Base-by-base conservation (phyloP, 2,329 filamentous ascomycete genomes). In the Tolypocladium endophyticum region DNA sequence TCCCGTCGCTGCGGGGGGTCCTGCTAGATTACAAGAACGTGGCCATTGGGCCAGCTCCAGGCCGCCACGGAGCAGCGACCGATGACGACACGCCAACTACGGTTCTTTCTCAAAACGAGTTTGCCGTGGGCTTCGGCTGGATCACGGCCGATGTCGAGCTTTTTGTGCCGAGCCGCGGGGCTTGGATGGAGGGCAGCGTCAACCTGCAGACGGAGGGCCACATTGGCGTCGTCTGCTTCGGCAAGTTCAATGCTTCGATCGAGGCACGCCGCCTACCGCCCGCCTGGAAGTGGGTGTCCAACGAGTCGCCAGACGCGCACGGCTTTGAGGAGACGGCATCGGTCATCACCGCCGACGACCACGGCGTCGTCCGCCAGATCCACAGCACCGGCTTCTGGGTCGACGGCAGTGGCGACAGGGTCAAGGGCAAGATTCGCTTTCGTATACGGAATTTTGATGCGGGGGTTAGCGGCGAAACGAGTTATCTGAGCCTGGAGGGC, bases 151-250 rank as follows among this genome's bases (percentile, higher is more conserved):
- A 95, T 28, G 88, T 96, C 63, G 80, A 95, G 53, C 77, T 97
- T 23, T 95, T 96, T 71, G 83, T 88, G 38, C 93, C 94, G 0
- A 79, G 81, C 58, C 83, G 84, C 54, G 89, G 90, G 41, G 84
- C 86, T 11, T 85, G 82, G 73, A 82, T 97, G 69, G 87, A 92
- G 65, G 94, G 91, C 14, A 87, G 82, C 65, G 83, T 97, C 59
- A 94, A 93, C 68, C 79, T 97, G 36, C 90, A 96, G 70, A 93
- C 88, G 55, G 90, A 94, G 66, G 91, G 90, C 8, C 91, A 97
- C 69, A 81, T 99, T 8, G 92, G 93, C 25, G 83, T 97, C 3
- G 85, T 95, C 14, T 94, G 91, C 72, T 92, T 91, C 75, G 93
- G 93, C 72, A 85, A 91, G 64, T 97, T 97, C 80, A 96, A 94